These are phyloP conservation scores for Leccinum griseonigrum DNA, from an alignment of 1,284 basidiomycete genomes.

Conservation along the genomic window DNA sequence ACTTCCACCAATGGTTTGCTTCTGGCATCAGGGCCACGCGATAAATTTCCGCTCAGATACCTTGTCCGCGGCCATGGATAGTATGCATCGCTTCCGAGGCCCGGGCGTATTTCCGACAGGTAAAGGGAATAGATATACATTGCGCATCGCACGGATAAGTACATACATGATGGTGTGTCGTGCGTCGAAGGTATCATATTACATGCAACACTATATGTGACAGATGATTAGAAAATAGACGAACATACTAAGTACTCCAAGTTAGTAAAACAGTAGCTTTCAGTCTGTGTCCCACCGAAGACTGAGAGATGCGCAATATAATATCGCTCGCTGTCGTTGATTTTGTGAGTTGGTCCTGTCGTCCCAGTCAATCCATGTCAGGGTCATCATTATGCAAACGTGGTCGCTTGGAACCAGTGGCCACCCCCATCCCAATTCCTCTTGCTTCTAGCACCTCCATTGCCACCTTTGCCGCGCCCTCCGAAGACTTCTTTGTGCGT, in stretches of 20 bases:
- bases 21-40: constrained; percentile 14
- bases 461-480: constrained; percentile 71
- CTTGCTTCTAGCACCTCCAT: constrained; percentile 74
- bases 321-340: constrained; percentile 23
- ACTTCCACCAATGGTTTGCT: constrained; percentile 22
- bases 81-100: constrained; percentile 1
- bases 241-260: constrained; percentile 31
- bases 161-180: constrained; percentile 12
- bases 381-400: constrained; percentile 53
- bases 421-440: constrained; percentile 64
- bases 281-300: constrained; percentile 23
- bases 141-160: constrained; percentile 4
- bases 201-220: constrained; percentile 38
- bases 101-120: constrained; percentile 15
- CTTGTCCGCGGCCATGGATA: constrained; percentile 28
- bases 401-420: constrained; percentile 52
- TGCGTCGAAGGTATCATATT: constrained; percentile 37
- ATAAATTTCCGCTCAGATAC: constrained; percentile 28
- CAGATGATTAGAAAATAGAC: constrained; percentile 32
- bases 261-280: constrained; percentile 33
- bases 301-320: constrained; percentile 30
- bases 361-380: constrained; percentile 41
- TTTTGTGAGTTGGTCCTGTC: constrained; percentile 19
- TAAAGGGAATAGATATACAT: constrained; percentile 5
- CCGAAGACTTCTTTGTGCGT: constrained; percentile 66